Evolutionary conservation across 768 basidiomycete species (phyloP).

Genomic region (Xanthoconium purpureum): DNA sequence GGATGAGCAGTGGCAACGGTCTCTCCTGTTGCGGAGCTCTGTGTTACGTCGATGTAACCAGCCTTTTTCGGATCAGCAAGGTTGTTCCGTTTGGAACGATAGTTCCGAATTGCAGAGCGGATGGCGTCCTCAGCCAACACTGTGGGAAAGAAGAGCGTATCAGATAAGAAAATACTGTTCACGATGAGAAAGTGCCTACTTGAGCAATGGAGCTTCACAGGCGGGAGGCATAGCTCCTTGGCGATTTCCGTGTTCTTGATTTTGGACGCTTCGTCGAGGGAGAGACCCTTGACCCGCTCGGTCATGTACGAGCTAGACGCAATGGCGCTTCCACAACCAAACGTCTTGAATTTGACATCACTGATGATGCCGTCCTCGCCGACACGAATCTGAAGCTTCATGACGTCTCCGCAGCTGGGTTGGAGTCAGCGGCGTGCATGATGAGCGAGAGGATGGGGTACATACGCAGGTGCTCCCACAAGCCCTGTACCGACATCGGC

Average conservation of each 20-base stretch:
- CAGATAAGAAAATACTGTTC: conserved; percentile 18
- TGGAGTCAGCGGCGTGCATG: conserved; percentile 15
- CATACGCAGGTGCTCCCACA: conserved; percentile 94
- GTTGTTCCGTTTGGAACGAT: conserved; percentile 75
- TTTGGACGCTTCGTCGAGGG: conserved; percentile 88
- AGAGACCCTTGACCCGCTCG: conserved; percentile 93
- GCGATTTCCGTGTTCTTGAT: conserved; percentile 99
- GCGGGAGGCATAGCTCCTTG: conserved; percentile 91
- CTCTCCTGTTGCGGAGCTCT: conserved; percentile 51
- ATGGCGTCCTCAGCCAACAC: conserved; percentile 99
- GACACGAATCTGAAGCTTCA: conserved; percentile 99
- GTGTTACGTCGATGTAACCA: conserved; percentile 71
- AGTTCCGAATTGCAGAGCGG: conserved; percentile 95
- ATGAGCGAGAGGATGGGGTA: conserved; percentile 16
- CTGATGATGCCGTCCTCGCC: conserved; percentile 93
- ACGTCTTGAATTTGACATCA: conserved; percentile 99
- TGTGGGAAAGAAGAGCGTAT: conserved; percentile 32
- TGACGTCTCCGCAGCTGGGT: conserved; percentile 90
- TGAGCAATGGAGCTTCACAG: conserved; percentile 94
- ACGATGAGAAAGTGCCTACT: conserved; percentile 50
- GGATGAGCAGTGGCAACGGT: conserved; percentile 53
- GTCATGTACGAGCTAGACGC: conserved; percentile 99
- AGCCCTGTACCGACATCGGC: conserved; percentile 94
- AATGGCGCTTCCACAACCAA: conserved; percentile 97
- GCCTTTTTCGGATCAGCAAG: conserved; percentile 49